Evolutionary conservation across 2,329 filamentous ascomycete genomes (phyloP), one percentile per base, ranked within the genome.

Genomic region (Stachybotrys chartarum): DNA sequence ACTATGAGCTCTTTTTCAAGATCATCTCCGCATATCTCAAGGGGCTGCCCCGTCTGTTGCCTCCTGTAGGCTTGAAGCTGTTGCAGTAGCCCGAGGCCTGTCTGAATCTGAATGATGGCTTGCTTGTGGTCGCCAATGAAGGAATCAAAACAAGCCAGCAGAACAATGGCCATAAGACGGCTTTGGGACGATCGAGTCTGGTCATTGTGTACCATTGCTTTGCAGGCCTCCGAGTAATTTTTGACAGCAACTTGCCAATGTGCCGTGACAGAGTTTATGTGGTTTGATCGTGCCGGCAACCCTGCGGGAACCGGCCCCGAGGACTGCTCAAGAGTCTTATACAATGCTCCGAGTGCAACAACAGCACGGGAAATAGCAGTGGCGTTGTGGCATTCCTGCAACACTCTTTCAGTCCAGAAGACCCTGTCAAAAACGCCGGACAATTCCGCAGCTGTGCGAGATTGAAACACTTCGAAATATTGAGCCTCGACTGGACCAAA

Each of bases 141-240:
- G 1, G 82, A 85, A 66, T 88, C 84, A 58, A 87, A 87, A 66
- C 82, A 86, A n/a, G 83, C 81, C 51, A 88, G 75, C 44, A 88
- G 71, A 42, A 88, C 81, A 53, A 78, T 85, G 16, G 82, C 79
- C 76, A 87, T 86, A n/a, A 87, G 74, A 51, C 77, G 78, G 12
- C 75, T 82, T 66, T 78, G 76, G 16, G 77, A 78, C 52, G 66
- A 69, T 45, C 72, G 68, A 48, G 77, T 75, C 50, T 75, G 70
- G 12, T 72, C 70, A 14, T 72, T 68, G 5, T 76, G 70, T 50
- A 69, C 70, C 54, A 78, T 66, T 18, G 78, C 74, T 6, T 76
- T 77, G 56, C 80, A 72, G 0, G 84, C 82, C 54, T 79, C 75
- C 1, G 78, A 79, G 62, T 87, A 87, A 57, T 85, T 76, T 53